Evolutionary conservation across 768 basidiomycete genomes (phyloP), one percentile per base, ranked within the genome.

Genomic region (Royoungia palumana): DNA sequence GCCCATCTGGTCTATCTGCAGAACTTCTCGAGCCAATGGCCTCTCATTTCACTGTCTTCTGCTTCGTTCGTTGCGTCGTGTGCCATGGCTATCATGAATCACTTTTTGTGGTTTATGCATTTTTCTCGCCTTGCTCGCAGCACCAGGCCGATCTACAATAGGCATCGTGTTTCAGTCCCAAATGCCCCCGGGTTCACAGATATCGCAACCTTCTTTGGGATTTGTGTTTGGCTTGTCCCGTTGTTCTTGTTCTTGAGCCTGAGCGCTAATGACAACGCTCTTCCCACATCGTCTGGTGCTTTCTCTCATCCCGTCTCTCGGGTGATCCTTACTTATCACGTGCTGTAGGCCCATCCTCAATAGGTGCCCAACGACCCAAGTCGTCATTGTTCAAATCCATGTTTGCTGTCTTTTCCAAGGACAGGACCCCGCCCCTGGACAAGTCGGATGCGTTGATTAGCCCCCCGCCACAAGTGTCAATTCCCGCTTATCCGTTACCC

Each of bases 61-160:
- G 63, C 73, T 17, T 81, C 83, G 6, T 98, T 99, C 76, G 68
- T 98, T 39, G 76, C 81, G 0, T 97, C 94, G 0, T 96, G 94
- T 67, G 54, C 78, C 17, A 72, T 94, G 46, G 95, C 96, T 55
- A 78, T 99, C 48, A 67, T 73, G 1, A 92, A 97, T 71, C 96
- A 98, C 68, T 97, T 97, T 64, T 66, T 91, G 35, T 97, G 94
- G 91, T 99, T 99, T 75, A 92, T 89, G 72, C 79, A 98, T 70
- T 98, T 98, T 67, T 82, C 94, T 36, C 78, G 72, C 24, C 58
- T 85, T 34, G 80, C 85, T 9, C 82, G 81, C 48, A 79, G 85
- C 30, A 79, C 84, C 14, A 73, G 82, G 49, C 80, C 80, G 28
- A 58, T 56, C 22, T 64, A 72, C 34, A 73, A 75, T 34, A 69